These are phyloP conservation scores for Spergularia bocconei DNA, from an alignment of 148 eudicot genomes.

Conservation along the genomic window DNA sequence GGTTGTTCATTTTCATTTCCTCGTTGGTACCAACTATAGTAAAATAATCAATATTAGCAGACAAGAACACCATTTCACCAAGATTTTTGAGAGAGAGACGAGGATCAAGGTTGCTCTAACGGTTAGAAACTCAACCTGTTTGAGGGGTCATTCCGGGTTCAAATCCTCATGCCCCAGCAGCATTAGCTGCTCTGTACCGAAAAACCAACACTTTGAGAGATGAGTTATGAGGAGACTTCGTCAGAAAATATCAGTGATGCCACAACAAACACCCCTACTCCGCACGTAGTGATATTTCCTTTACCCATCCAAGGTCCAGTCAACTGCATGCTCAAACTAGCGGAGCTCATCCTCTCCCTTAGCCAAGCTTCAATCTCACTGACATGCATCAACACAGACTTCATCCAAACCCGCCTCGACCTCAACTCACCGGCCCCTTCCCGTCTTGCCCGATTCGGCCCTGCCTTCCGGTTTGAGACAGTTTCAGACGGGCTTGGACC, in stretches of 20 bases:
- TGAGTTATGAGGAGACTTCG: neutral
- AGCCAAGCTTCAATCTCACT: slow-evolving; percentile 21
- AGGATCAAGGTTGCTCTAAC: too few species aligned
- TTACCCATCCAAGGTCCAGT: slow-evolving; percentile 43
- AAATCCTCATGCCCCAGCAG: too few species aligned
- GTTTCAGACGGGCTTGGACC: slow-evolving; percentile 37
- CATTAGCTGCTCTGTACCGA: too few species aligned
- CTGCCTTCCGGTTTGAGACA: slow-evolving; percentile 23
- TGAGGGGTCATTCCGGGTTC: too few species aligned
- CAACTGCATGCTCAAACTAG: slow-evolving; percentile 37
- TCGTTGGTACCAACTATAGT: too few species aligned
- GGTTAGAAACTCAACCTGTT: too few species aligned
- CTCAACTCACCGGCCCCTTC: slow-evolving; percentile 18
- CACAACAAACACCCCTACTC: neutral
- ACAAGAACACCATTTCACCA: too few species aligned
- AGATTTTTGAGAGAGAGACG: neutral
- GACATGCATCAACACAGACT: slow-evolving; percentile 36
- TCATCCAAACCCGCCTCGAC: slow-evolving; percentile 25
- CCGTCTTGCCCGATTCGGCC: slow-evolving; percentile 14
- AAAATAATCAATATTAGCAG: too few species aligned
- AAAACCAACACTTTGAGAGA: too few species aligned
- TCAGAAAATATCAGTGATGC: neutral
- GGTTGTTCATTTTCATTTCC: too few species aligned
- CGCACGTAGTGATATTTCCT: slow-evolving; percentile 41
- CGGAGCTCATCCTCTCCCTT: slow-evolving; percentile 33